Base-by-base conservation (phyloP, 179 eudicot genomes). In the Beta macrorhiza region DNA sequence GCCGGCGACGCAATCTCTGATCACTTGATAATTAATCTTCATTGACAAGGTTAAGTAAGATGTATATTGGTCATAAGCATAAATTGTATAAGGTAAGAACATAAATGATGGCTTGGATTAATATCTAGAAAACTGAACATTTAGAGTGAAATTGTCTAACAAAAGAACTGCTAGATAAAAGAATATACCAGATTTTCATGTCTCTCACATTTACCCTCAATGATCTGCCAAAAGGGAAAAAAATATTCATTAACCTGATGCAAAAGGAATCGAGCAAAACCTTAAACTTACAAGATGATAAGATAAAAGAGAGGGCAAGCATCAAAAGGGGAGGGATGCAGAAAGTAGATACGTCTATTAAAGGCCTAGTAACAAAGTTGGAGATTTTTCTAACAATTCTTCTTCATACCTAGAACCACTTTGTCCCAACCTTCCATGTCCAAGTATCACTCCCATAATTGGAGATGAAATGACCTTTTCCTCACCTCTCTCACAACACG, bases 1-100 rank as follows among this genome's bases (percentile, higher is more conserved):
- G 80, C 99, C 99, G 62, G 93, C 90, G 77, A 93, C 82, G 79
- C 91, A 91, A 82, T 92, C 95, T 86, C 92, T 87, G 59, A 94
- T 90, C 22, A 90, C 82, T 81, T 73, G 90, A 82, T 86, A 91
- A 42, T 88, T 90, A 80, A 87, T 91, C 98, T 96, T 79, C 86
- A 63, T 67, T 7, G 37, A 62, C 53, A 78, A 53, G 11, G 12
- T 16, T 12, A 20, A 67, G 51, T 56, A 81, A 78, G 58, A 77
- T 19, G 61, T 79, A 69, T n/a, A 53, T 67, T 62, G 56, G 82
- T 80, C 68, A 59, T 17, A 29, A 69, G 55, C 32, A 45, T 49
- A 74, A 52, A 25, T 52, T 4, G 55, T 42, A 44, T 47, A 19
- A 7, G 22, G 75, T 74, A 65, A 56, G 75, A 75, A 77, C 56